These are phyloP conservation scores for Coemansia aciculifera DNA, from an alignment of 192 early-diverging fungal genomes.

Conservation along the genomic window DNA sequence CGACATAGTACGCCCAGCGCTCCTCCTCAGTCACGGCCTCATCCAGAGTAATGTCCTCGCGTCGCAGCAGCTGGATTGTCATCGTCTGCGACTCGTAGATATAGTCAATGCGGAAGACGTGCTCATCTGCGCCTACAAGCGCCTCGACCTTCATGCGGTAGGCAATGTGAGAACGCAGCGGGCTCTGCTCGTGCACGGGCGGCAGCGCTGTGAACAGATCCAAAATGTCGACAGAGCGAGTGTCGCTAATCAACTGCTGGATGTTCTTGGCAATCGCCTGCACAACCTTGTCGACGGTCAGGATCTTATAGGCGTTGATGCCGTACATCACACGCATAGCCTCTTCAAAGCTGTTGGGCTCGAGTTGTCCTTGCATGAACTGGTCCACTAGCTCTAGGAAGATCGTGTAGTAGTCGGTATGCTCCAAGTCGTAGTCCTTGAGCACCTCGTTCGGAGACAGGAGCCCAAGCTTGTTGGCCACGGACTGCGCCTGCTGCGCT, in stretches of 20 bases:
- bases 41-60: constrained; percentile 85
- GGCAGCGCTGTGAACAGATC: constrained; percentile 63
- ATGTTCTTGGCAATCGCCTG: constrained; percentile 81
- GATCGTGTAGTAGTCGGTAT: constrained; percentile 74
- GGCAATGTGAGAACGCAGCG: constrained; percentile 65
- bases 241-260: constrained; percentile 66
- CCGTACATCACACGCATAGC: constrained; percentile 80
- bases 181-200: constrained; percentile 53
- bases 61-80: constrained; percentile 85
- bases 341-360: constrained; percentile 84
- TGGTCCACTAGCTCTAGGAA: constrained; percentile 73
- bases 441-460: constrained; percentile 56
- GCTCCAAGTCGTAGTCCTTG: constrained; percentile 60
- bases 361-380: constrained; percentile 80
- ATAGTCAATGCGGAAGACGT: constrained; percentile 79
- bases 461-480: constrained; percentile 47
- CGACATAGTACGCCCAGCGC: constrained; percentile 93
- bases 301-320: constrained; percentile 84
- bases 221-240: constrained; percentile 62
- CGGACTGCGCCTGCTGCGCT: constrained; percentile 40
- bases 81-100: constrained; percentile 59
- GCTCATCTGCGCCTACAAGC: constrained; percentile 75
- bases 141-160: constrained; percentile 73
- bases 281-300: constrained; percentile 89
- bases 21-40: constrained; percentile 83